phyloP scores from a whole-genome alignment of 2,329 filamentous ascomycete genomes.

The Gnomoniopsis sp. region DNA sequence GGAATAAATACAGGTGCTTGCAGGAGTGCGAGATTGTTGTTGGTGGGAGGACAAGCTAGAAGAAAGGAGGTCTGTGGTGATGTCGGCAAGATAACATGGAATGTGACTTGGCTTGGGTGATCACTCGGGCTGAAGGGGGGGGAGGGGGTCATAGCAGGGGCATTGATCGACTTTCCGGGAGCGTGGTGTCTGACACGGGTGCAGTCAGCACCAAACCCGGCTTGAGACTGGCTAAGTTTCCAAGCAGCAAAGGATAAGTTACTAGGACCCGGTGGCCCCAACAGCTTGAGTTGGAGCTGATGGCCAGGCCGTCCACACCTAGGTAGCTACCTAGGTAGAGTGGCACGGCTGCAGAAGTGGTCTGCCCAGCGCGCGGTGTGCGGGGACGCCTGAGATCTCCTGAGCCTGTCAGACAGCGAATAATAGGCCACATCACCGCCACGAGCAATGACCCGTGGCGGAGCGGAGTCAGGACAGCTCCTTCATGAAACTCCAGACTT shows the following conservation, averaged over 20 bases:
- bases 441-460: conserved; percentile 6
- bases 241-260: not conserved
- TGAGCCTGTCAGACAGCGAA: conserved; percentile 10
- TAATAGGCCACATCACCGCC: conserved; percentile 7
- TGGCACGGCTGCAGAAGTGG: conserved; percentile 1
- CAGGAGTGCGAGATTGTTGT: not conserved
- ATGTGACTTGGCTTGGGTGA: not conserved
- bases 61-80: conserved; percentile 4
- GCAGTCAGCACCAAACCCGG: conserved; percentile 1
- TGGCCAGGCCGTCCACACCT: not conserved
- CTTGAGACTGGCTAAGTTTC: conserved; percentile 5
- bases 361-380: not conserved
- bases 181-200: conserved; percentile 2
- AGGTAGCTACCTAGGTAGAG: not conserved
- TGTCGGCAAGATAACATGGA: conserved; percentile 13
- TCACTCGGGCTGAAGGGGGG: not conserved
- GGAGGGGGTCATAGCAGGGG: not conserved
- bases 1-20: not conserved
- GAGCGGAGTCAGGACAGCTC: conserved; percentile 6
- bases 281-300: no score
- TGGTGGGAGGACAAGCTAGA: not conserved
- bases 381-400: conserved; percentile 7
- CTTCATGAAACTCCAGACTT: not conserved
- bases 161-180: not conserved
- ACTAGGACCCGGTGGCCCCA: no score